These are phyloP conservation scores for Orychophragmus violaceus DNA, from an alignment of 345 rosid species.

Conservation along the genomic window DNA sequence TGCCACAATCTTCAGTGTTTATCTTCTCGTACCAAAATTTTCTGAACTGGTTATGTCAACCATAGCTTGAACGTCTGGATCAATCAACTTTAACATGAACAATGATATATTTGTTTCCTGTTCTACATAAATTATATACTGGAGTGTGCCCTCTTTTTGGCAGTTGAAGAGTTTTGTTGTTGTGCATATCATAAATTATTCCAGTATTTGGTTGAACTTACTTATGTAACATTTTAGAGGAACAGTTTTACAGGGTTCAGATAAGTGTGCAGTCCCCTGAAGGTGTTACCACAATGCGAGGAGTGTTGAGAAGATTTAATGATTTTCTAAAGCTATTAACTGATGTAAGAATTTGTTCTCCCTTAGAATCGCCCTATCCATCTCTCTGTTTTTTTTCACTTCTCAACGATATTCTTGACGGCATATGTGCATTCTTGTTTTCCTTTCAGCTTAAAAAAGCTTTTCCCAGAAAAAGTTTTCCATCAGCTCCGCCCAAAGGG, in stretches of 20 bases:
- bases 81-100: background rate
- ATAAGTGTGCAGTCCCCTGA: slow-evolving; percentile 86
- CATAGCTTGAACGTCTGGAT: background rate
- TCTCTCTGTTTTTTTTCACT: background rate
- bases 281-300: slow-evolving; percentile 64
- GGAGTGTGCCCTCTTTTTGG: background rate
- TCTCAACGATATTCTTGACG: background rate
- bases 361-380: background rate
- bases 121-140: background rate
- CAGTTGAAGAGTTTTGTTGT: background rate
- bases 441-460: slow-evolving; percentile 66
- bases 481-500: slow-evolving; percentile 95
- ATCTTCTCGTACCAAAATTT: slow-evolving; percentile 15
- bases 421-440: slow-evolving; percentile 15
- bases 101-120: background rate
- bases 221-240: slow-evolving; percentile 18
- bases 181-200: background rate
- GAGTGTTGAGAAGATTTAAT: slow-evolving; percentile 87
- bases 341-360: slow-evolving; percentile 51
- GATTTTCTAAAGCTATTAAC: slow-evolving; percentile 76
- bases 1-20: slow-evolving; percentile 23
- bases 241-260: slow-evolving; percentile 99
- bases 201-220: background rate
- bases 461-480: slow-evolving; percentile 70
- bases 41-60: background rate